Evolutionary conservation across 78 protist genomes (phyloP).

Genomic region (Emiliania huxleyi): DNA sequence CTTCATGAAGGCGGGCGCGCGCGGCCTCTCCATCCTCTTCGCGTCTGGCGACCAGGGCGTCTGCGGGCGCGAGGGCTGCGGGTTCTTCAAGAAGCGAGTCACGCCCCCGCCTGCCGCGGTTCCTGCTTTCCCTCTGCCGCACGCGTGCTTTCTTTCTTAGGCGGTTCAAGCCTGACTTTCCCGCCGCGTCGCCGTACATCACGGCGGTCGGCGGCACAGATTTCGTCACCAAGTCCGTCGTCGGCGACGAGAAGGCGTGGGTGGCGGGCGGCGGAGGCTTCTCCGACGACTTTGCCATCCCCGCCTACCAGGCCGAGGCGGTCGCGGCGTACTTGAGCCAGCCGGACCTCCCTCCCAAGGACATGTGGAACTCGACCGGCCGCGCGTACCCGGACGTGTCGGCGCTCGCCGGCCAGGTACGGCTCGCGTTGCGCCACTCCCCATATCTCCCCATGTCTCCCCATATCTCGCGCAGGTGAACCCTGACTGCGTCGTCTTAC

Average conservation of each 20-base stretch:
- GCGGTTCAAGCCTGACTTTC: slow-evolving; percentile 44
- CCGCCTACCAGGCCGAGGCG: slow-evolving; percentile 36
- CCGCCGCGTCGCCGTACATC: slow-evolving; percentile 37
- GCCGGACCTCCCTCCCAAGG: neutral
- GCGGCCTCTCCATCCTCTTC: slow-evolving; percentile 40
- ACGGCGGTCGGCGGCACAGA: slow-evolving; percentile 52
- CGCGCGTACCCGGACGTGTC: slow-evolving; percentile 55
- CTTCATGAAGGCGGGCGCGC: slow-evolving; percentile 21
- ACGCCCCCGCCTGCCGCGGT: too few relatives aligned
- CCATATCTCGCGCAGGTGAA: too few relatives aligned
- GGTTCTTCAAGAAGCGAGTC: too few relatives aligned
- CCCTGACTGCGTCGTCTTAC: too few relatives aligned
- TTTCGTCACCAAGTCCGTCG: neutral
- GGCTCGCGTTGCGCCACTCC: too few relatives aligned
- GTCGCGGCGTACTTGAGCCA: neutral
- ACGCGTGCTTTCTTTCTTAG: too few relatives aligned
- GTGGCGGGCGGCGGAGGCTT: slow-evolving; percentile 42
- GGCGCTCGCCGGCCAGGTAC: slow-evolving; percentile 2
- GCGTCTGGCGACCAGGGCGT: slow-evolving; percentile 55
- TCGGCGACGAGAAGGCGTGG: slow-evolving; percentile 16
- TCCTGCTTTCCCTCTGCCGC: too few relatives aligned
- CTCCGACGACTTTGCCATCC: neutral
- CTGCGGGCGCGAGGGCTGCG: neutral
- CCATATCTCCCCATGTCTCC: too few relatives aligned
- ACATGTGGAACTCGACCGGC: neutral